Percentiles rank a stretch among this genome's conserved stretches.
Conservation (phyloP, 805 yeast genomes). For the Myxozyma geophila region DNA sequence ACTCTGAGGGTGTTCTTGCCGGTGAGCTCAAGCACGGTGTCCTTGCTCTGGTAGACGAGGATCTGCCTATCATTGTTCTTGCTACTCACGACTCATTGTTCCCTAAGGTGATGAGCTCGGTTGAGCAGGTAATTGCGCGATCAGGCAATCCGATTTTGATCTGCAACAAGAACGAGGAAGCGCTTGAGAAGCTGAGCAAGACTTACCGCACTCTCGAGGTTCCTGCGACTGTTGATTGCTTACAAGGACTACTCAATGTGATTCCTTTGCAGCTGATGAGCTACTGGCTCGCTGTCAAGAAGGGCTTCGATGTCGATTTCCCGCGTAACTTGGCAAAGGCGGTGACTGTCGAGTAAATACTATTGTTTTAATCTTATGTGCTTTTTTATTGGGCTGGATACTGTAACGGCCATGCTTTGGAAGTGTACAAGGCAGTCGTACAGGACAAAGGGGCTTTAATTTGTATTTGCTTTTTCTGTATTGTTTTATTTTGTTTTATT, state of each 20-base stretch:
- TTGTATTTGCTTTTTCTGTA: background rate
- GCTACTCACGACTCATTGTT: constrained; percentile 96
- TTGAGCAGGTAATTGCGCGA: constrained; percentile 96
- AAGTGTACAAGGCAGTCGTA: no score
- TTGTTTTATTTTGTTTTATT: background rate
- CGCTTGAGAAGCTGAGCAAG: constrained; percentile 44
- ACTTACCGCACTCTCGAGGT: constrained; percentile 68
- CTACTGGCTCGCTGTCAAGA: constrained; percentile 93
- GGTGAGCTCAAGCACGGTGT: constrained; percentile 99
- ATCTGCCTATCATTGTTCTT: constrained; percentile 90
- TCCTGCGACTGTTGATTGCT: constrained; percentile 94
- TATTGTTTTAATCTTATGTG: background rate
- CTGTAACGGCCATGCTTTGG: background rate
- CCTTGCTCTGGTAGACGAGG: constrained; percentile 91
- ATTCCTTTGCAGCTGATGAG: constrained; percentile 94
- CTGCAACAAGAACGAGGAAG: constrained; percentile 77
- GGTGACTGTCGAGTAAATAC: constrained; percentile 87
- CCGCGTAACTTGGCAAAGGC: constrained; percentile 98
- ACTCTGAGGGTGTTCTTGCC: constrained; percentile 98
- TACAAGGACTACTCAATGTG: constrained; percentile 94
- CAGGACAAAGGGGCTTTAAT: no score
- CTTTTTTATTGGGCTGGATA: background rate
- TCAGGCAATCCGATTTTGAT: constrained; percentile 95
- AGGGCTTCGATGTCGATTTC: constrained; percentile 96
- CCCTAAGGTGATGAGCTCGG: constrained; percentile 94